These are phyloP conservation scores for Trichosporon ovoides DNA, from an alignment of 1,284 basidiomycete genomes.

Conservation along the genomic window DNA sequence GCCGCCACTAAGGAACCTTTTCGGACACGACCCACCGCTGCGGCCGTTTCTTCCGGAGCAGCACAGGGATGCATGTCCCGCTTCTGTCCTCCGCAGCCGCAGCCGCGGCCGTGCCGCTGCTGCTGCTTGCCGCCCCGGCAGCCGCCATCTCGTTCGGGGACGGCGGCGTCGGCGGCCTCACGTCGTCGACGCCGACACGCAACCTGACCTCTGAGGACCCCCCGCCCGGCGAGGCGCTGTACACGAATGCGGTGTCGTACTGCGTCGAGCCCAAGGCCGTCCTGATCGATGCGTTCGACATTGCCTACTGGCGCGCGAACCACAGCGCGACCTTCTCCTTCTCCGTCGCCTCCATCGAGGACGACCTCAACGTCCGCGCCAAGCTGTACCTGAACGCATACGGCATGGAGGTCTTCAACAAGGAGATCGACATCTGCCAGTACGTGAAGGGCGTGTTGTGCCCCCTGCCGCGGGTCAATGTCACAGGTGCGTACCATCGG, in stretches of 20 bases:
- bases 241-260: slow-evolving; percentile 78
- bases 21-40: neutral
- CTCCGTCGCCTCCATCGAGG: slow-evolving; percentile 48
- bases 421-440: slow-evolving; percentile 66
- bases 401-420: slow-evolving; percentile 68
- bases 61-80: slow-evolving; percentile 2
- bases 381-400: slow-evolving; percentile 76
- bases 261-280: slow-evolving; percentile 73
- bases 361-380: slow-evolving; percentile 70
- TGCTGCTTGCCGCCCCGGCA: neutral
- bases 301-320: slow-evolving; percentile 55
- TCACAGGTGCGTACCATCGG: slow-evolving; percentile 56
- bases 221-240: slow-evolving; percentile 23
- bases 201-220: neutral
- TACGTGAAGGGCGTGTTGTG: slow-evolving; percentile 73
- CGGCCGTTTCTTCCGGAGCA: too few species aligned
- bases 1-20: neutral
- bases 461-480: slow-evolving; percentile 78
- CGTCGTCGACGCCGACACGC: neutral
- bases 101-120: neutral
- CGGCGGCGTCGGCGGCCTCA: neutral
- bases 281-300: slow-evolving; percentile 72
- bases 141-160: slow-evolving; percentile 3
- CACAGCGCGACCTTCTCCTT: slow-evolving; percentile 37
- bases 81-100: slow-evolving; percentile 3